Evolutionary conservation across 441 rosid genomes (phyloP), one percentile per base, ranked within the genome.

Genomic region (Gossypium laxum): DNA sequence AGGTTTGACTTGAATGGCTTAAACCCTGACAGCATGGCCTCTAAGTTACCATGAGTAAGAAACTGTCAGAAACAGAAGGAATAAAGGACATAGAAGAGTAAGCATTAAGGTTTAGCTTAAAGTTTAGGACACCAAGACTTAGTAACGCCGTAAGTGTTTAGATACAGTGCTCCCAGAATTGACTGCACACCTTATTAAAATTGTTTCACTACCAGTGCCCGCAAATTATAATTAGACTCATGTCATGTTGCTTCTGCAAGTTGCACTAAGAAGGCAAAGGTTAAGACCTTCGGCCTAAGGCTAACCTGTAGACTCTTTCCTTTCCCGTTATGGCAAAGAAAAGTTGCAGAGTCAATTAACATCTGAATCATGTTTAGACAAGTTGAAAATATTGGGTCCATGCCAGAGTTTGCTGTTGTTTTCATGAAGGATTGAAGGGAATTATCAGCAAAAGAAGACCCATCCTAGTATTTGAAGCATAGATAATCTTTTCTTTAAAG

Each of bases 401-500:
- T 26, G 0, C 15, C 34, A 8, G 32, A 41, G 22, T 17, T 69
- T 26, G 64, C 22, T 72, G 74, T 56, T 68, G 43, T 59, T 56
- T 43, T 65, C 74, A 32, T 12, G 74, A 5, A 10, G 71, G 78
- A 55, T 69, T 41, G 68, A 70, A 65, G 43, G 43, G 68, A 69
- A 73, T 56, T 60, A 48, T 78, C 79, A 67, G 61, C 71, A 38
- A 65, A 52, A 21, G 47, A 12, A 14, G 71, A 10, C 19, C 48
- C 48, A 24, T 34, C 47, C 66, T 18, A 38, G 71, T 28, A 12
- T 59, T 43, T 72, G 41, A 70, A 60, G 48, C 59, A 58, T 64
- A 59, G 71, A 48, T 73, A 15, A 34, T 68, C 78, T 64, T 64
- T 71, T 72, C 84, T 77, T 85, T 41, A 48, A 84, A 87, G 89